These are phyloP conservation scores for Hypoxylon fragiforme DNA, from an alignment of 495 filamentous ascomycete genomes.

Conservation along the genomic window DNA sequence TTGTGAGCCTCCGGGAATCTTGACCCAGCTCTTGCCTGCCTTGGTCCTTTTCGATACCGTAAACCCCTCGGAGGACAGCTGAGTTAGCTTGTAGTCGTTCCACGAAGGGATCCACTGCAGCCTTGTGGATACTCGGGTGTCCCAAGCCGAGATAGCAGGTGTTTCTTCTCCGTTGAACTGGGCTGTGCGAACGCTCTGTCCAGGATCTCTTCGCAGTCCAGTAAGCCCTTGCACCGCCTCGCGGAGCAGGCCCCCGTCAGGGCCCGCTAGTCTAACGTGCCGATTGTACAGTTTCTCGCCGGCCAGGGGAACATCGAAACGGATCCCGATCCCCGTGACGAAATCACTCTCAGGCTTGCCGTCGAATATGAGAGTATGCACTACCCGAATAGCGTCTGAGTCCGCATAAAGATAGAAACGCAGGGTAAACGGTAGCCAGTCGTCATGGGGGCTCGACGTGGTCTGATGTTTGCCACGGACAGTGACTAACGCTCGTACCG, in stretches of 20 bases:
- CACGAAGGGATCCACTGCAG: constrained; percentile 52
- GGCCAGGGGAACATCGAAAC: constrained; percentile 44
- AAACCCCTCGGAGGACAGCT: constrained; percentile 55
- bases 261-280: constrained; percentile 45
- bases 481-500: constrained; percentile 44
- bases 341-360: constrained; percentile 41
- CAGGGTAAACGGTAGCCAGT: constrained; percentile 46
- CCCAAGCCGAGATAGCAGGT: constrained; percentile 42
- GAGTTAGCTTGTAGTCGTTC: constrained; percentile 51
- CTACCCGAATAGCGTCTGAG: constrained; percentile 42
- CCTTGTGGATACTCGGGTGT: constrained; percentile 38
- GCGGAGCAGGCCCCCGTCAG: constrained; percentile 42
- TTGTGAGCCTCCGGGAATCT: constrained; percentile 50
- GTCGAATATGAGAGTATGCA: constrained; percentile 48
- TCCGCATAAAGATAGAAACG: constrained; percentile 51
- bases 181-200: constrained; percentile 36
- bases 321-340: constrained; percentile 45
- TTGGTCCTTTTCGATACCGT: constrained; percentile 55
- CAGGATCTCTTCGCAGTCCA: constrained; percentile 46
- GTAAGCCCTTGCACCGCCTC: constrained; percentile 51
- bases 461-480: constrained; percentile 38
- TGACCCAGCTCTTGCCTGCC: constrained; percentile 52
- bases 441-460: constrained; percentile 14
- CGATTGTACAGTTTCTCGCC: constrained; percentile 46
- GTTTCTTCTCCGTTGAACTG: constrained; percentile 42